Evolutionary conservation across 306 rosid genomes (phyloP), one percentile per base, ranked within the genome.

Genomic region (Castanea sativa): DNA sequence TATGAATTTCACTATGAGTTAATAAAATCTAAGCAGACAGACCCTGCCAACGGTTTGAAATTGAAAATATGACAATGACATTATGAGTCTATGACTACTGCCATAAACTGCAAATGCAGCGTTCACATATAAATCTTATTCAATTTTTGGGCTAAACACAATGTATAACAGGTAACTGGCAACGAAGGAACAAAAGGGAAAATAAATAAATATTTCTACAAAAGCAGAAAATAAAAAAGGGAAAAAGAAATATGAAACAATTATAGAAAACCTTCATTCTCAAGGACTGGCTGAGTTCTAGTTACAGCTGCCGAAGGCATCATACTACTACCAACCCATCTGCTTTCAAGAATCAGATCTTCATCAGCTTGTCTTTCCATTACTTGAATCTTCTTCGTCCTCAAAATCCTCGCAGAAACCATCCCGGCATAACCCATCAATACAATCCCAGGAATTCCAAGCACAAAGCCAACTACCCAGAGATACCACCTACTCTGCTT

Each of bases 241-340:
- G 33, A 77, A 69, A 52, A 69, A 60, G 55, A 2, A 65, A 53
- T 32, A n/a, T 19, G 72, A 35, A 35, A 19, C 75, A 56, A 49
- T 81, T 80, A 88, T 2, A 59, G 71, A 77, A 79, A 73, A 77
- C 82, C 78, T 57, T 78, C 81, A 75, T 75, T 75, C 87, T 93
- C 97, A 55, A 90, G 83, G 76, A 82, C 90, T 2, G 97, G 97
- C 73, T 69, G 88, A 49, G 98, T 92, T 89, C 98, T 91, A 71
- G 89, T 91, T 4, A 78, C 94, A 25, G 89, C 61, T 51, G 97
- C 98, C 2, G 87, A 82, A 56, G 98, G 97, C 95, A 94, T 84
- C 86, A 91, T 91, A 80, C 93, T 89, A 49, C 73, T 71, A 29
- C 88, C 87, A 58, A 91, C 85, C 92, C 97, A 94, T 82, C 93